Percentiles rank a stretch among this genome's conserved stretches.
phyloP scores from a whole-genome alignment of 176 grass and related monocot species.

The Carex pumila region DNA sequence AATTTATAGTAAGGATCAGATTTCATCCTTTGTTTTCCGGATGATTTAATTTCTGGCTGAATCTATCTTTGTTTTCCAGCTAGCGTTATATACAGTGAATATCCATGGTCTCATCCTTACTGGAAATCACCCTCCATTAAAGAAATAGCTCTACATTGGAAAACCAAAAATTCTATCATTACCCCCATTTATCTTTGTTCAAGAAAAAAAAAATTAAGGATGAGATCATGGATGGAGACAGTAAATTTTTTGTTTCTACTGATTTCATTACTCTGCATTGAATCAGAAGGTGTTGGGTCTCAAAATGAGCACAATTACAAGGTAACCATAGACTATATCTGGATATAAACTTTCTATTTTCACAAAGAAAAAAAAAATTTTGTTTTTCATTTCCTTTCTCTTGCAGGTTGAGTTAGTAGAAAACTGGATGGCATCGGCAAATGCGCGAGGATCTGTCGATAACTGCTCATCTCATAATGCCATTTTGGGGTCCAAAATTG shows the following conservation, averaged over 20 bases:
- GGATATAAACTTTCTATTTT: background rate
- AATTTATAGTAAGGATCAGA: no score
- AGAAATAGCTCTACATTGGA: background rate
- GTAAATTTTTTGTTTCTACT: background rate
- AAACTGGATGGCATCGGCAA: background rate
- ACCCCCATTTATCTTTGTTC: background rate
- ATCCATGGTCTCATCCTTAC: no score
- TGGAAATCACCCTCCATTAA: no score
- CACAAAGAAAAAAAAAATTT: background rate
- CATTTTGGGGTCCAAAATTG: background rate
- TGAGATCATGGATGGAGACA: background rate
- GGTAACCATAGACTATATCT: background rate
- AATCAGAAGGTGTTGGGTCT: background rate
- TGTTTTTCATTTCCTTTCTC: background rate
- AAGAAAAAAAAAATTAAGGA: background rate
- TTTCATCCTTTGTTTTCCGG: no score
- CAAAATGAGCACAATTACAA: background rate
- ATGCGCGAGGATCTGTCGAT: background rate
- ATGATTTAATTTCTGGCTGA: no score
- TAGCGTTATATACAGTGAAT: no score
- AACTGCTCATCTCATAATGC: background rate
- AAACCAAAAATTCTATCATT: background rate
- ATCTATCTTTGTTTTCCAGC: no score
- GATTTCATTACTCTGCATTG: background rate
- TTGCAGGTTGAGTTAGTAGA: background rate